Conservation (phyloP, 139 green algal species). For the Tetradesmus obliquus region DNA sequence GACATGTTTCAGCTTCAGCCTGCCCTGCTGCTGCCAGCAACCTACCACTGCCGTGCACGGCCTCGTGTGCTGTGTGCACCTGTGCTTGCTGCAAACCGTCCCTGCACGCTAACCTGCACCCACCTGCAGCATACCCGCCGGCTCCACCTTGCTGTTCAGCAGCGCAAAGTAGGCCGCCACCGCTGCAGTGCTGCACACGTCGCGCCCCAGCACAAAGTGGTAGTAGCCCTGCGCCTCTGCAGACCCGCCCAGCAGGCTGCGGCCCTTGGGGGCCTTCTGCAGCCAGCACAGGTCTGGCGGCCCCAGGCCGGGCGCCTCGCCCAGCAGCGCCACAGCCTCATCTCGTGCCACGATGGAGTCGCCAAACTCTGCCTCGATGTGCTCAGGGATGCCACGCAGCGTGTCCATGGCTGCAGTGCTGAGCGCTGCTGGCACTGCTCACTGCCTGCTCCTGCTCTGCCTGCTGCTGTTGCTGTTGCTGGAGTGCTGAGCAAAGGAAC, state of each 20-base stretch:
- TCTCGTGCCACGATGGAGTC: conserved; percentile 63
- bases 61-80: not conserved
- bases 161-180: conserved; percentile 75
- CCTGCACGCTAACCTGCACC: not conserved
- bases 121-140: conserved; percentile 54
- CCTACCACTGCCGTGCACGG: not conserved
- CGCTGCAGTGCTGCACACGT: conserved; percentile 62
- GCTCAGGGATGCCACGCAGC: conserved; percentile 51
- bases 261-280: conserved; percentile 55
- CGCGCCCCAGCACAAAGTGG: conserved; percentile 64
- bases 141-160: conserved; percentile 57
- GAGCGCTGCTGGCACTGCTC: not conserved
- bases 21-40: not conserved
- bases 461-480: not conserved
- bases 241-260: not conserved
- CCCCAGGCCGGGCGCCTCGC: conserved; percentile 49
- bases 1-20: not conserved
- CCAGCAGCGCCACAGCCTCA: conserved; percentile 52
- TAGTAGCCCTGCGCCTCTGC: conserved; percentile 67
- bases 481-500: not conserved
- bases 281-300: conserved; percentile 78
- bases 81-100: not conserved
- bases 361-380: conserved; percentile 61
- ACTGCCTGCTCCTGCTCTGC: not conserved
- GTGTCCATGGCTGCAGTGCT: conserved; percentile 51